Conservation (phyloP, 2,329 filamentous ascomycete genomes). For the Penicillium sclerotigenum region DNA sequence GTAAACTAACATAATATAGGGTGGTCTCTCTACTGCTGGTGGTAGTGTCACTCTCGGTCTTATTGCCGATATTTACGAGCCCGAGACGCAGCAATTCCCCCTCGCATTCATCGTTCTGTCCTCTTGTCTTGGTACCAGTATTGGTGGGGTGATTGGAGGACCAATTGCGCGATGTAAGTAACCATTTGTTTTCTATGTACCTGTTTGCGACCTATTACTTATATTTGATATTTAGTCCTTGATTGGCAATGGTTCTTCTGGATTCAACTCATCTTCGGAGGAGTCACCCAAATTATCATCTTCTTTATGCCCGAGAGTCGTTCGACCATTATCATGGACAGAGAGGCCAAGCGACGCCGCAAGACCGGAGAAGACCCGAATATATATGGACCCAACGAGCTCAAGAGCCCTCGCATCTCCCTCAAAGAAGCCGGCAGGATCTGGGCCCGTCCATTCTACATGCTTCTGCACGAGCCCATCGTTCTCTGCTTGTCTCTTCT, state of each 20-base stretch:
- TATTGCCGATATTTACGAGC: slow-evolving; percentile 56
- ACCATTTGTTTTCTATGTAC: not conserved
- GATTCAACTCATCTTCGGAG: slow-evolving; percentile 57
- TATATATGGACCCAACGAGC: slow-evolving; percentile 62
- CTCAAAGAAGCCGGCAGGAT: slow-evolving; percentile 36
- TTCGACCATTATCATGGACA: slow-evolving; percentile 54
- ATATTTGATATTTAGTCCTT: slow-evolving; percentile 22
- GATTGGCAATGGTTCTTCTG: slow-evolving; percentile 59
- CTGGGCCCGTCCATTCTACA: slow-evolving; percentile 64
- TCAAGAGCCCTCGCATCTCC: slow-evolving; percentile 48
- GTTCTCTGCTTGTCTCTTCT: slow-evolving; percentile 66
- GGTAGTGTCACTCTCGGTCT: slow-evolving; percentile 59
- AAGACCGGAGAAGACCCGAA: slow-evolving; percentile 53
- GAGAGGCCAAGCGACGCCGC: slow-evolving; percentile 54
- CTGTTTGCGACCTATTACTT: not conserved
- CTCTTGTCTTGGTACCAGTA: slow-evolving; percentile 49
- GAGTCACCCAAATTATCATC: slow-evolving; percentile 48
- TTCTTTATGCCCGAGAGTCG: slow-evolving; percentile 55
- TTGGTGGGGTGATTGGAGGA: slow-evolving; percentile 52
- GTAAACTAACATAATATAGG: slow-evolving; percentile 18
- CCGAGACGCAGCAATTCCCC: slow-evolving; percentile 53
- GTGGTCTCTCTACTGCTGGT: slow-evolving; percentile 57
- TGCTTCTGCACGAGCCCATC: slow-evolving; percentile 71
- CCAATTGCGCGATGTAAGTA: slow-evolving; percentile 41
- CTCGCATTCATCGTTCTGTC: slow-evolving; percentile 55